Evolutionary conservation across 2,329 filamentous ascomycete species (phyloP).

Genomic region (Trichoderma pleuroti): DNA sequence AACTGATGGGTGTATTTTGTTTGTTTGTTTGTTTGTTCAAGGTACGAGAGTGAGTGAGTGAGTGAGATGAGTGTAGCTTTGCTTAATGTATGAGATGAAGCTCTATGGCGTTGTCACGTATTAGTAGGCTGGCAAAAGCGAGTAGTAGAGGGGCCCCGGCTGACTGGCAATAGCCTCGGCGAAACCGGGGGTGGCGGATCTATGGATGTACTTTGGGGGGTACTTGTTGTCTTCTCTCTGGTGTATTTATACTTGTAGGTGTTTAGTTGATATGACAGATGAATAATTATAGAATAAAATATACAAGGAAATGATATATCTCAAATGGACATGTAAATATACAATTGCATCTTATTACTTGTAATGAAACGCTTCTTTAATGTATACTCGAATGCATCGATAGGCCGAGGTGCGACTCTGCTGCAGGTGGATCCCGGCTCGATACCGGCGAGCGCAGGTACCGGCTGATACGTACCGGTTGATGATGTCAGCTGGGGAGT

Average conservation of each 20-base stretch:
- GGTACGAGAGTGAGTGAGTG: neutral
- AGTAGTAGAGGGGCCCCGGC: neutral
- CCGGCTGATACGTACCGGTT: neutral
- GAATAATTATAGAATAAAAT: neutral
- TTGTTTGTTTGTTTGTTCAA: too few relatives aligned
- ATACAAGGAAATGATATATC: too few relatives aligned
- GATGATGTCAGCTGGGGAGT: neutral
- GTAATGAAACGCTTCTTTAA: neutral
- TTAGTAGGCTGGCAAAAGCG: neutral
- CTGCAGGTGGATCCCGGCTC: neutral
- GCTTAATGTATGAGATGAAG: neutral
- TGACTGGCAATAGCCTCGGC: conserved; percentile 18
- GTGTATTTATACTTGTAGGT: neutral
- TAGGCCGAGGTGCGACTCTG: conserved; percentile 1
- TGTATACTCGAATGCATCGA: neutral
- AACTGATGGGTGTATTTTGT: neutral
- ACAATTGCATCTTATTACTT: neutral
- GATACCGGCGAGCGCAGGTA: neutral
- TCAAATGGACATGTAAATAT: neutral
- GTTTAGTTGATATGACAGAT: neutral
- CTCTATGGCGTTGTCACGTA: conserved; percentile 3
- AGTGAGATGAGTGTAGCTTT: neutral
- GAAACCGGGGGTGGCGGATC: conserved; percentile 19
- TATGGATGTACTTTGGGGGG: neutral
- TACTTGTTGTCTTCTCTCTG: neutral